These are phyloP conservation scores for Daedalea quercina DNA, from an alignment of 768 basidiomycete genomes.

Conservation along the genomic window DNA sequence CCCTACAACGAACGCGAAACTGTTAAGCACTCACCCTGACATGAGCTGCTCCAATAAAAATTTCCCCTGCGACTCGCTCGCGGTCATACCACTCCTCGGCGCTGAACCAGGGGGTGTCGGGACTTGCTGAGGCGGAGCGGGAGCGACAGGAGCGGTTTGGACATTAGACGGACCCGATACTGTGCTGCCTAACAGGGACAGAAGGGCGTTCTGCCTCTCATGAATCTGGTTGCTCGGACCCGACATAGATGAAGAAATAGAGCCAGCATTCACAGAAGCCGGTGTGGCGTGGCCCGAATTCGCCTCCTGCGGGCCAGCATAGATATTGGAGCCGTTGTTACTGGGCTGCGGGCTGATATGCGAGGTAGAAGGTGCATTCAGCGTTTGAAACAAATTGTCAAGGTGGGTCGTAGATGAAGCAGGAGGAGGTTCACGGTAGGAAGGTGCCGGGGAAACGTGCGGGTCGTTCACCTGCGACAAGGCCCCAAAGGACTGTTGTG, in stretches of 20 bases:
- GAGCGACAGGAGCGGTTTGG: constrained; percentile 19
- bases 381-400: constrained; percentile 61
- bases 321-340: constrained; percentile 15
- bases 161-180: constrained; percentile 32
- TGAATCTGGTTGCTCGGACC: constrained; percentile 32
- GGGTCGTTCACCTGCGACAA: constrained; percentile 21
- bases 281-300: constrained; percentile 39
- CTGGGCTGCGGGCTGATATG: constrained; percentile 29
- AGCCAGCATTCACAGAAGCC: constrained; percentile 33
- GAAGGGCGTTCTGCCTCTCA: constrained; percentile 70
- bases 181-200: constrained; percentile 55
- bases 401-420: constrained; percentile 52
- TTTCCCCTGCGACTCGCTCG: constrained; percentile 63
- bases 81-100: constrained; percentile 44
- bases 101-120: constrained; percentile 64
- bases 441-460: constrained; percentile 25
- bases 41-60: constrained; percentile 75
- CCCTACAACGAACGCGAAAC: constrained; percentile 9
- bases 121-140: constrained; percentile 47
- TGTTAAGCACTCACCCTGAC: constrained; percentile 62
- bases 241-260: constrained; percentile 34
- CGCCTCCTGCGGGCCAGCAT: constrained; percentile 21
- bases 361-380: constrained; percentile 34
- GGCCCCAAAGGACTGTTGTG: constrained; percentile 15
- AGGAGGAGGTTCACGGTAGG: constrained; percentile 30